These are phyloP conservation scores for Calamus simplicifolius DNA, from an alignment of 176 grass and related monocot species.

Conservation along the genomic window DNA sequence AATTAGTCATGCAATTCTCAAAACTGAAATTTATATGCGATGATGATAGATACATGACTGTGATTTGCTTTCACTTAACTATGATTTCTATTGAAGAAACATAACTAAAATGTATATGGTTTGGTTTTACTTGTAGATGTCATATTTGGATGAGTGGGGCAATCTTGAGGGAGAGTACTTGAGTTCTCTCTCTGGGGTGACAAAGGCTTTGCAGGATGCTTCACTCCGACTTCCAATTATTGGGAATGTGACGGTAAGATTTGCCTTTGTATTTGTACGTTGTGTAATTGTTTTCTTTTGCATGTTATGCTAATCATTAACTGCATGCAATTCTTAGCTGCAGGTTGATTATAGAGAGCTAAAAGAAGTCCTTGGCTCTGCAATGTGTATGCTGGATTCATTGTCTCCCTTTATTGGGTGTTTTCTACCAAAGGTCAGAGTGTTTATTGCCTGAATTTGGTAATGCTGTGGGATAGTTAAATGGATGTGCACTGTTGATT, in stretches of 20 bases:
- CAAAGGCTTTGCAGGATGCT: conserved; percentile 54
- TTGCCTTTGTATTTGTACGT: neutral
- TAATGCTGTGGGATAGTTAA: no score
- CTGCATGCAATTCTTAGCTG: neutral
- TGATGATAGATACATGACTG: no score
- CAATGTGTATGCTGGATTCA: conserved; percentile 44
- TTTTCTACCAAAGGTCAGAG: conserved; percentile 60
- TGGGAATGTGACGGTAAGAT: conserved; percentile 47
- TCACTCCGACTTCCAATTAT: conserved; percentile 50
- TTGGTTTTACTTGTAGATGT: conserved; percentile 27
- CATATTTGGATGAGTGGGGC: conserved; percentile 49
- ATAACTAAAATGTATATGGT: neutral
- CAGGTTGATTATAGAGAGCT: conserved; percentile 54
- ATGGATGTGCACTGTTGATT: no score
- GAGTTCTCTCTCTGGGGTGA: conserved; percentile 45
- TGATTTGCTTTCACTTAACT: neutral
- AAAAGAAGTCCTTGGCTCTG: conserved; percentile 40
- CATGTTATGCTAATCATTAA: no score
- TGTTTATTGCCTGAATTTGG: neutral
- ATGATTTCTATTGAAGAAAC: neutral
- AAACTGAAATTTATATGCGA: no score
- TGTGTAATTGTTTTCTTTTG: no score
- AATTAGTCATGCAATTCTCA: neutral
- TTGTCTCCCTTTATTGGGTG: conserved; percentile 26
- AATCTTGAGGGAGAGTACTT: conserved; percentile 41